Evolutionary conservation across 352 stramenopile genomes (phyloP).

Genomic region (Globisporangium irregulare): DNA sequence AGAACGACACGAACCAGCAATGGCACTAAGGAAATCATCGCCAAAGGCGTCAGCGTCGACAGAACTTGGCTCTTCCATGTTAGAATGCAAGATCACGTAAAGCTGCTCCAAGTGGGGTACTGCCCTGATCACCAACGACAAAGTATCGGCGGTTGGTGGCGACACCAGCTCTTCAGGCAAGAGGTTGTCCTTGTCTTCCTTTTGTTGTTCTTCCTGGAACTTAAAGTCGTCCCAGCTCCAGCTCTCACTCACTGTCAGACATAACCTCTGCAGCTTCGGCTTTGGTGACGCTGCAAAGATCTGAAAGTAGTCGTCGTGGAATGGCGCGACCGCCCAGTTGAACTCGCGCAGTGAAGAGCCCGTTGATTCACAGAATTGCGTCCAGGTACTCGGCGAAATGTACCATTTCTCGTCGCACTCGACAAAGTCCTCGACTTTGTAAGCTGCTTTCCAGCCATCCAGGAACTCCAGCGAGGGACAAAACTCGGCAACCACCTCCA

Average conservation of each 20-base stretch:
- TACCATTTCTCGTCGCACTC: conserved; percentile 25
- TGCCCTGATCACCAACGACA: conserved; percentile 1
- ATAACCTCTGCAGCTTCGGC: conserved; percentile 9
- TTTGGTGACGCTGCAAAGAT: conserved; percentile 10
- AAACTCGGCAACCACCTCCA: conserved; percentile 11
- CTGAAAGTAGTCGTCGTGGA: conserved; percentile 16
- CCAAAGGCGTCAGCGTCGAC: conserved; percentile 14
- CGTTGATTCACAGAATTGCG: background rate
- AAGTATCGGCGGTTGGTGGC: conserved; percentile 9
- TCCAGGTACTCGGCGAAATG: conserved; percentile 6
- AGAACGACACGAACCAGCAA: conserved; percentile 5
- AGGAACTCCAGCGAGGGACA: conserved; percentile 25
- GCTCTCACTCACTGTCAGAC: conserved; percentile 17
- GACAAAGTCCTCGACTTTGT: conserved; percentile 17
- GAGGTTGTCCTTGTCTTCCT: background rate
- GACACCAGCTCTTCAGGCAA: conserved; percentile 8
- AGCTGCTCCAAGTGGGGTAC: conserved; percentile 6
- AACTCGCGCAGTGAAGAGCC: conserved; percentile 13
- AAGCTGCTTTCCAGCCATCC: conserved; percentile 26
- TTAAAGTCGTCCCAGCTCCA: conserved; percentile 16
- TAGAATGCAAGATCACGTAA: conserved; percentile 17
- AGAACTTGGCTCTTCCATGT: conserved; percentile 3
- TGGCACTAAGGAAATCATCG: conserved; percentile 5
- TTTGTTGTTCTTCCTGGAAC: background rate
- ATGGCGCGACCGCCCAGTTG: conserved; percentile 20